Evolutionary conservation across 108 stramenopile species (phyloP), one percentile per base, ranked within the genome.

Genomic region (Seminavis robusta): DNA sequence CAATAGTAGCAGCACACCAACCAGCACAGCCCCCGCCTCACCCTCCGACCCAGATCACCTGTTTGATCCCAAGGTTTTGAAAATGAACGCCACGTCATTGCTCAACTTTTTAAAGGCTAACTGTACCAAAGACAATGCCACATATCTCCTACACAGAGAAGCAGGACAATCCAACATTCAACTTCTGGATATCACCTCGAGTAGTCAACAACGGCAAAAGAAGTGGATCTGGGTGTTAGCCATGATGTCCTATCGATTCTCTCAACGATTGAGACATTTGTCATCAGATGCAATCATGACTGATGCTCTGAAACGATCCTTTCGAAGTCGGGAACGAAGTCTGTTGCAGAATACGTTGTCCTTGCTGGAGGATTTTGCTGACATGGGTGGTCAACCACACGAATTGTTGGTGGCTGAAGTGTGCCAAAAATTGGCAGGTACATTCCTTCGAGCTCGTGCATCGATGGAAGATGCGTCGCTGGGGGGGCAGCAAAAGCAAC

Each of bases 181-280:
- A 50, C 72, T 92, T 0, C 89, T 78, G 48, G 91, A 92, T 33
- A 80, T 92, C 36, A 74, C 80, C 10, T 80, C 87, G 8, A 79
- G 88, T 39, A 83, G 83, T n/a, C 47, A 69, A 29, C 73, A 82
- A 52, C 61, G 84, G 39, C 87, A 92, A 46, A 50, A 77, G 33
- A 88, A 89, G 52, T 92, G 91, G 91, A 77, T 83, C 19, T 86
- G 84, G 84, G 88, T 87, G 91, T 56, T 92, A 19, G 85, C 91
- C 19, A 77, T 83, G 47, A 84, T 86, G 65, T 83, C 83, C 9
- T 83, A 84, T 65, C 79, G 91, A 9, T 92, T 92, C 57, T 85
- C 91, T 3, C 56, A 81, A 47, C 68, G 87, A 34, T 54, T 92
- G 31, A 81, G 86, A 8, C 80, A 86, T 44, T 47, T 87, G 20